These are phyloP conservation scores for Globisporangium heterothallicum DNA, from an alignment of 352 stramenopile genomes.

Conservation along the genomic window DNA sequence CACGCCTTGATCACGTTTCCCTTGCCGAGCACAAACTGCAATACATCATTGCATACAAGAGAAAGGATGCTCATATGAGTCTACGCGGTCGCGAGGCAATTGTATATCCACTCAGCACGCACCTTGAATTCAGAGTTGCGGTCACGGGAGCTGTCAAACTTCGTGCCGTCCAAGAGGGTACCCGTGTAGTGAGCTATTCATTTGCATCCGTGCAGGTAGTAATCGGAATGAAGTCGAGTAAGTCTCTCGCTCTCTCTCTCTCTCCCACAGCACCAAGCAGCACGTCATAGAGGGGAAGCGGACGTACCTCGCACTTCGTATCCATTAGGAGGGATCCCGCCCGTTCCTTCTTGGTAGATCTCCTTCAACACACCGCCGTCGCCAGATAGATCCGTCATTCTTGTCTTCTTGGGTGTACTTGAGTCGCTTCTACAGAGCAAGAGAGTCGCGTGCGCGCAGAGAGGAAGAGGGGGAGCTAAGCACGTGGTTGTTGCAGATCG, in stretches of 20 bases:
- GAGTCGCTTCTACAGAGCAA: background rate
- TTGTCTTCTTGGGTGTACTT: constrained; percentile 8
- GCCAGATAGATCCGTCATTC: constrained; percentile 70
- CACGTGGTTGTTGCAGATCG: too few species aligned
- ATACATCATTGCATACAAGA: background rate
- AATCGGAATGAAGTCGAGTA: too few species aligned
- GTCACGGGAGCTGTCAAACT: constrained; percentile 94
- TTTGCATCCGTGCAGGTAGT: too few species aligned
- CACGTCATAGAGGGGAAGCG: background rate
- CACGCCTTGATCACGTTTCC: constrained; percentile 89
- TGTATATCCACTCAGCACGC: background rate
- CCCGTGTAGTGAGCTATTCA: constrained; percentile 92
- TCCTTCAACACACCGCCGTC: constrained; percentile 91
- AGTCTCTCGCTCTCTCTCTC: too few species aligned
- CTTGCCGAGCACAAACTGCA: constrained; percentile 78
- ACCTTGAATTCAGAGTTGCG: constrained; percentile 82
- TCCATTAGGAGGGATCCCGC: constrained; percentile 69
- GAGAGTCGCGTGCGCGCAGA: background rate
- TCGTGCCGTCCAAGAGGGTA: constrained; percentile 90
- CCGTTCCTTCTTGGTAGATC: constrained; percentile 84
- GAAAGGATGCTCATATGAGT: background rate
- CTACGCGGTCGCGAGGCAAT: background rate
- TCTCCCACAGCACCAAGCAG: background rate
- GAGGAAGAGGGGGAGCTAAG: background rate
- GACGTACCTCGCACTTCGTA: constrained; percentile 74